phyloP scores from a whole-genome alignment of 805 yeast species.

The Pichia occidentalis region DNA sequence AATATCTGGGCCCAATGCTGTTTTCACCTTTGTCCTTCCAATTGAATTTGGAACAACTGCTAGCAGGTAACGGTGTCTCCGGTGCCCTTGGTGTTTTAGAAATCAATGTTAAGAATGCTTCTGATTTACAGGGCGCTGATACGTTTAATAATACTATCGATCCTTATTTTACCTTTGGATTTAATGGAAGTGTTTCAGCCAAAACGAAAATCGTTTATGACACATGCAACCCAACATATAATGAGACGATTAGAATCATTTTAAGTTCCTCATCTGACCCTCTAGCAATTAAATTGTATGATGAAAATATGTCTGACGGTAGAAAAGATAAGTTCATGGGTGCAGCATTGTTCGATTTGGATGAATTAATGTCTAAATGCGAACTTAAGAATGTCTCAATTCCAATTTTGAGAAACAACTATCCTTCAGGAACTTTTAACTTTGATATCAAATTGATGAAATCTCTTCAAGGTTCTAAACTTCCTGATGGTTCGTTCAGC shows the following conservation, averaged over 20 bases:
- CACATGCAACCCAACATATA: conserved; percentile 73
- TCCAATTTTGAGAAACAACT: conserved; percentile 72
- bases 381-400: conserved; percentile 44
- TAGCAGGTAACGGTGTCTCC: conserved; percentile 73
- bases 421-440: conserved; percentile 66
- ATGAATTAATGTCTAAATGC: conserved; percentile 48
- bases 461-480: conserved; percentile 52
- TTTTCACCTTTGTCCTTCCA: conserved; percentile 90
- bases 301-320: conserved; percentile 57
- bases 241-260: conserved; percentile 67
- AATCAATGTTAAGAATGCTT: conserved; percentile 60
- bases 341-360: conserved; percentile 64
- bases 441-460: conserved; percentile 75
- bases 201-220: conserved; percentile 63
- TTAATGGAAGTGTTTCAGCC: conserved; percentile 51
- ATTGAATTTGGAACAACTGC: conserved; percentile 81
- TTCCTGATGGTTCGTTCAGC: conserved; percentile 74
- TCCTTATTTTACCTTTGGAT: conserved; percentile 77
- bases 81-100: conserved; percentile 84
- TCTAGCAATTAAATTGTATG: conserved; percentile 62
- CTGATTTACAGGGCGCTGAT: conserved; percentile 60
- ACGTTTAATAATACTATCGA: conserved; percentile 75
- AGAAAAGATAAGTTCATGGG: conserved; percentile 79
- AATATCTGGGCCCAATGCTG: conserved; percentile 83
- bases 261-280: conserved; percentile 77